Evolutionary conservation across 345 rosid species (phyloP), one percentile per base, ranked within the genome.

Genomic region (Reutealis trisperma): DNA sequence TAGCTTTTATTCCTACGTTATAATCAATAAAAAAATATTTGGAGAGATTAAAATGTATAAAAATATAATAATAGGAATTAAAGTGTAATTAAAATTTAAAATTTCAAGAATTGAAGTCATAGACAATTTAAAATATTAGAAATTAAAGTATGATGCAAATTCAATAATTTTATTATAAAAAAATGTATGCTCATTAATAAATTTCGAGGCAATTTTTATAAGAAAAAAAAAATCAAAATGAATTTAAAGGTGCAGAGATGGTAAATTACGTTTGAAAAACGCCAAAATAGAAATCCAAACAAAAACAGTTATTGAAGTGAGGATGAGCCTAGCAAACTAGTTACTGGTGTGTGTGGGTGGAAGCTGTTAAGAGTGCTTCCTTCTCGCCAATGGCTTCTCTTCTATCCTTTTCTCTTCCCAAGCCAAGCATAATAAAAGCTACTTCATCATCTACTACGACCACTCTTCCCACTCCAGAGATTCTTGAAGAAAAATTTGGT

Each of bases 401-500:
- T 78, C 85, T 90, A 74, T 82, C 90, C 75, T 84, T 88, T 80
- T 81, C 88, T 47, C 83, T 88, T 72, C 87, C 93, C 54, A 91
- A 87, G 65, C 84, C 87, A 77, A 81, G 58, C 77, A 71, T 85
- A 55, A 63, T 83, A 64, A 84, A 75, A 76, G 89, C 91, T 45
- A 73, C 78, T 65, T 76, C 81, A 22, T 55, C 71, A 58, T 32
- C 83, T 12, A 22, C 84, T 0, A 41, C 82, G 49, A 52, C 84
- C 32, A 74, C 78, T 24, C 64, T 77, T 55, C n/a, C 84, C 51
- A 73, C 81, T 68, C 75, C 87, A 4, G 94, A 88, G 8, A 68
- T 79, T 41, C 91, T 95, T 47, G 86, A 87, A 66, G 90, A 88
- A 1, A 89, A 83, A 78, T 90, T 90, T 24, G 90, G 92, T 44